These are phyloP conservation scores for Gossypium mustelinum DNA, from an alignment of 345 rosid genomes.

Conservation along the genomic window DNA sequence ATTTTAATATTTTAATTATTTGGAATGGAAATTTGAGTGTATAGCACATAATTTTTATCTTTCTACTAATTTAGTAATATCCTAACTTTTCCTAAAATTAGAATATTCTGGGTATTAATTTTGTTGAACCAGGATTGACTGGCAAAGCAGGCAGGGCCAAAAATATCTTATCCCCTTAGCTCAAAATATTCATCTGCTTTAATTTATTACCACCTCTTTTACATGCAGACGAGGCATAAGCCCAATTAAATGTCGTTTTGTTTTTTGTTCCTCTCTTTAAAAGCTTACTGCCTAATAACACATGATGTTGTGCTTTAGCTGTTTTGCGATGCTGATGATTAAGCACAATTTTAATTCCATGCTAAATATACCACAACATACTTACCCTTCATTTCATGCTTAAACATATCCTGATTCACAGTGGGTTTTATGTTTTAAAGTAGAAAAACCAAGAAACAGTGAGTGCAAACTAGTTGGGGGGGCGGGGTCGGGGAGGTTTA, in stretches of 20 bases:
- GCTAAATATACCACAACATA: constrained; percentile 10
- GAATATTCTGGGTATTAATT: constrained; percentile 37
- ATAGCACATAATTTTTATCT: constrained; percentile 1
- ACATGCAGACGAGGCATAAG: constrained; percentile 20
- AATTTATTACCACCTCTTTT: constrained; percentile 14
- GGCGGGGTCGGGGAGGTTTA: neutral
- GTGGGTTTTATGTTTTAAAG: neutral
- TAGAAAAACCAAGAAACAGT: neutral
- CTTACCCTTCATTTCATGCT: neutral
- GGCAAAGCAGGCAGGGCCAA: constrained; percentile 19
- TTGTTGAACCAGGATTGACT: constrained; percentile 34
- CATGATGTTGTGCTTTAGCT: constrained; percentile 7
- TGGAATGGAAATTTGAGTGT: constrained; percentile 32
- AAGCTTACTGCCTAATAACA: constrained; percentile 1
- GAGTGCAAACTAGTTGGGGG: neutral
- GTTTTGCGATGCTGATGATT: neutral
- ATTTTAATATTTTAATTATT: neutral
- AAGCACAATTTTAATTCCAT: neutral
- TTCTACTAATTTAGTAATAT: neutral
- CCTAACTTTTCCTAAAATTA: constrained; percentile 22
- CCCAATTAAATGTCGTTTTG: neutral
- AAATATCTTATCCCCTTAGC: constrained; percentile 19
- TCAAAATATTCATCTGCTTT: constrained; percentile 5
- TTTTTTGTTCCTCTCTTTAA: neutral
- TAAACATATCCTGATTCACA: neutral